Conservation (phyloP, 495 filamentous ascomycete genomes). For the Penicillium crystallinum region DNA sequence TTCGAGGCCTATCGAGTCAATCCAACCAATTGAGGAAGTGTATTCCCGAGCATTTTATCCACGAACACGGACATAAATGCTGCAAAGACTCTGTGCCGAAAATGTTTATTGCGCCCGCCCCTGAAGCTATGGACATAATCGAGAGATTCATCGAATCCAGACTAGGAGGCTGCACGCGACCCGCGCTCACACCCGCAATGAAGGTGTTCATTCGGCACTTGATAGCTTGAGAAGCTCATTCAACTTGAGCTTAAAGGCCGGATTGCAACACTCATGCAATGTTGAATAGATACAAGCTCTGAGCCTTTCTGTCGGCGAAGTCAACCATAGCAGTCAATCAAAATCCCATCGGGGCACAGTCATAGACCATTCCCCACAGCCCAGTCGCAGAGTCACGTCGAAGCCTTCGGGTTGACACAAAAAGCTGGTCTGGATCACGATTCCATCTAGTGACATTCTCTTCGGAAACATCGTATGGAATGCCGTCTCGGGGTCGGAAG, state of each 20-base stretch:
- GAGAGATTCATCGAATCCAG: not conserved
- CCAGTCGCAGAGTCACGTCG: not conserved
- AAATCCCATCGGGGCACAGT: not conserved
- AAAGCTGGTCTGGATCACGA: not conserved
- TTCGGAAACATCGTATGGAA: not conserved
- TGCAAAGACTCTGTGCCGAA: not conserved
- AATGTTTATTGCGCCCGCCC: not conserved
- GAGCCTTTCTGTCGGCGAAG: not conserved
- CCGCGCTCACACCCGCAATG: not conserved
- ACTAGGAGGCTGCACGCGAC: not conserved
- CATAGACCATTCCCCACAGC: not conserved
- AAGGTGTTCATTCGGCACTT: not conserved
- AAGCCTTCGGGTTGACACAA: not conserved
- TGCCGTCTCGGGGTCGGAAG: not conserved
- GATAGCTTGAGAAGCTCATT: not conserved
- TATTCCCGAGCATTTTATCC: not conserved
- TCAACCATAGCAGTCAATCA: too few species aligned
- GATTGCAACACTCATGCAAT: not conserved
- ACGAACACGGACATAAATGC: not conserved
- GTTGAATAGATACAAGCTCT: not conserved
- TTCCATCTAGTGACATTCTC: not conserved
- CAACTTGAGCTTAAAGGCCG: not conserved
- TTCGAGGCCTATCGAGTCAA: not conserved
- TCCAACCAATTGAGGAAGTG: not conserved
- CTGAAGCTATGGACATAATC: not conserved